A percentile compares a stretch with the other conserved stretches of the same genome.
Conservation (phyloP, 2,329 filamentous ascomycete species). For the Fusarium dimerum region DNA sequence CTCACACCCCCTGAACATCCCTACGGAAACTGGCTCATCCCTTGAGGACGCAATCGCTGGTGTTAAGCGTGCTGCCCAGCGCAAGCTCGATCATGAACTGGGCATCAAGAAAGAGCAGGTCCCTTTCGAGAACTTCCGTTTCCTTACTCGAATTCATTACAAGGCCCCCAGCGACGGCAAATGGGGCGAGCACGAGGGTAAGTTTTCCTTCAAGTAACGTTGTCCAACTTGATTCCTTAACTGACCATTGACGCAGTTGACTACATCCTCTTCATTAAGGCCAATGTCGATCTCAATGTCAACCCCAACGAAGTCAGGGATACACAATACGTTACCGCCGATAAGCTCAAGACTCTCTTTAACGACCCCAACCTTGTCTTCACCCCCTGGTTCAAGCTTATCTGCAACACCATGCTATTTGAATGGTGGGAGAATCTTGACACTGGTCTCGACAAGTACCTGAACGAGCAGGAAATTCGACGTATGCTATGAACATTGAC, state of each 20-base stretch:
- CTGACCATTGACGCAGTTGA: conserved; percentile 64
- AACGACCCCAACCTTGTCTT: conserved; percentile 78
- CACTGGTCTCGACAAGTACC: conserved; percentile 78
- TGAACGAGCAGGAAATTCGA: conserved; percentile 82
- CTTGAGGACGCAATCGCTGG: conserved; percentile 79
- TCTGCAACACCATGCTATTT: conserved; percentile 96
- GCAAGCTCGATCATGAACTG: conserved; percentile 92
- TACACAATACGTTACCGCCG: conserved; percentile 78
- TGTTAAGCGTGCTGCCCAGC: conserved; percentile 87
- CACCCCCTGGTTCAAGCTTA: conserved; percentile 99
- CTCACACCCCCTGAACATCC: conserved; percentile 91
- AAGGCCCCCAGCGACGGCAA: conserved; percentile 95
- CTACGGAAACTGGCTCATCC: conserved; percentile 84
- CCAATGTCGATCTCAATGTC: conserved; percentile 78
- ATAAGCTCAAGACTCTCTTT: conserved; percentile 84
- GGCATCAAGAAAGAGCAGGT: conserved; percentile 90
- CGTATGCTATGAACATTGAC: conserved; percentile 61
- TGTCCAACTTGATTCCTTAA: no score
- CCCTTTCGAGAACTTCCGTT: conserved; percentile 86
- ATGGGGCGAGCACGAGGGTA: conserved; percentile 99
- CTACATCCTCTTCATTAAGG: conserved; percentile 98
- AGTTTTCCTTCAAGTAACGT: conserved; percentile 35
- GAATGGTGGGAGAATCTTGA: conserved; percentile 95
- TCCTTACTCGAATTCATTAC: conserved; percentile 97
- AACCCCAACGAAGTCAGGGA: conserved; percentile 90